These are phyloP conservation scores for Takakia lepidozioides DNA, from an alignment of 225 moss, liverwort and hornwort genomes.

Conservation along the genomic window DNA sequence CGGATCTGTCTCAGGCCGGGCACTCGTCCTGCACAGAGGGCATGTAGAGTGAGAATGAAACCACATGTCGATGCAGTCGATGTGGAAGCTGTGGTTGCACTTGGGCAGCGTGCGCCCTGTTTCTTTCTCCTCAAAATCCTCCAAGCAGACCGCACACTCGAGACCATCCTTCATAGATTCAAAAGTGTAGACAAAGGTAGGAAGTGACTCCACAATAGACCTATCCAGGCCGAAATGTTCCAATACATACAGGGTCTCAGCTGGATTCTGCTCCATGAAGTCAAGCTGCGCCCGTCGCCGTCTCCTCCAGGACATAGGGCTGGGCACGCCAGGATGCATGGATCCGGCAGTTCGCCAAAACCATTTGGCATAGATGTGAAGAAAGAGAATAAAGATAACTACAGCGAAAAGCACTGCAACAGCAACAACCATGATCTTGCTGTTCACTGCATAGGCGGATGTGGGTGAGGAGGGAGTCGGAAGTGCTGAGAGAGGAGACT, in stretches of 20 bases:
- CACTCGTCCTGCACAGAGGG: constrained; percentile 35
- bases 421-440: constrained; percentile 62
- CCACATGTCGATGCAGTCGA: constrained; percentile 71
- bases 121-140: constrained; percentile 38
- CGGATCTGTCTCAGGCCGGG: constrained; percentile 9
- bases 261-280: constrained; percentile 4
- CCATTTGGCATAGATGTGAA: constrained; percentile 79
- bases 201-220: constrained; percentile 47
- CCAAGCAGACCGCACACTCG: constrained; percentile 56
- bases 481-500: no score
- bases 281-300: constrained; percentile 24
- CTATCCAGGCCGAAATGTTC: constrained; percentile 45
- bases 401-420: constrained; percentile 54
- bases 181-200: constrained; percentile 42
- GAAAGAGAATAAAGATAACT: constrained; percentile 47
- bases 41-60: constrained; percentile 48
- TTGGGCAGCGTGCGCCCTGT: constrained; percentile 43
- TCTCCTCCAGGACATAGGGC: constrained; percentile 26
- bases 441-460: constrained; percentile 19
- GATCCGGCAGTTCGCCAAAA: constrained; percentile 34
- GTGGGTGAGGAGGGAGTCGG: no score
- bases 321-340: constrained; percentile 2
- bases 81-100: constrained; percentile 50
- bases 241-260: neutral
- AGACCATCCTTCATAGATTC: constrained; percentile 3